phyloP scores from a whole-genome alignment of 306 rosid species.

The Dicorynia guianensis region DNA sequence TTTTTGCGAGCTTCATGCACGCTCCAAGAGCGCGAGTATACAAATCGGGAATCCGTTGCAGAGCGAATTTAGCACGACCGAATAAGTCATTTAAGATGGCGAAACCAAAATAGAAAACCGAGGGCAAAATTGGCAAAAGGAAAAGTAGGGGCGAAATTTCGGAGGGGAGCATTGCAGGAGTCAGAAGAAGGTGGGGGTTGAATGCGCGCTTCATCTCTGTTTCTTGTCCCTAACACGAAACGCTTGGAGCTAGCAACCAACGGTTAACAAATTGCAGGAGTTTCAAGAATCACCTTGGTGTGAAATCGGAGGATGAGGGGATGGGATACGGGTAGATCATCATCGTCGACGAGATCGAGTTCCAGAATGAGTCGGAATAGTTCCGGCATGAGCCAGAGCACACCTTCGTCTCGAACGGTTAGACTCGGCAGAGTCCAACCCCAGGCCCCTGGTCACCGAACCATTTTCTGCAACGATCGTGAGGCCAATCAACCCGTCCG shows the following conservation, averaged over 20 bases:
- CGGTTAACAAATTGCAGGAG: neutral
- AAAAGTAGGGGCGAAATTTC: neutral
- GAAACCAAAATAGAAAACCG: neutral
- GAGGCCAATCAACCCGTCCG: slow-evolving; percentile 60
- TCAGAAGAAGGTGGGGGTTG: slow-evolving; percentile 33
- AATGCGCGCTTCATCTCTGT: slow-evolving; percentile 36
- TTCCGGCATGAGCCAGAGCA: slow-evolving; percentile 39
- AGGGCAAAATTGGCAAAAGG: slow-evolving; percentile 6
- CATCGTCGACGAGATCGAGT: slow-evolving; percentile 41
- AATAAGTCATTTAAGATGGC: neutral
- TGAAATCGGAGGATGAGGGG: slow-evolving; percentile 49
- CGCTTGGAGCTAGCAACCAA: slow-evolving; percentile 1
- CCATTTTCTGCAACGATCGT: slow-evolving; percentile 69
- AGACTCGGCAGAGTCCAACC: slow-evolving; percentile 74
- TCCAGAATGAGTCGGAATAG: slow-evolving; percentile 33
- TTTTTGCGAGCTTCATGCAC: neutral
- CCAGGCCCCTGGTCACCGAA: slow-evolving; percentile 74
- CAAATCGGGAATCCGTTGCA: neutral
- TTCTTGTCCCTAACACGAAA: slow-evolving; percentile 24
- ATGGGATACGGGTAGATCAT: slow-evolving; percentile 47
- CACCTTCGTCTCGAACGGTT: slow-evolving; percentile 51
- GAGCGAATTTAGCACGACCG: neutral
- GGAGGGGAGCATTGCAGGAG: neutral
- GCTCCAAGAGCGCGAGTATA: slow-evolving; percentile 14
- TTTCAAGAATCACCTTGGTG: no score